Conservation (phyloP, 2,329 filamentous ascomycete genomes). For the Chlorencoelia australis region DNA sequence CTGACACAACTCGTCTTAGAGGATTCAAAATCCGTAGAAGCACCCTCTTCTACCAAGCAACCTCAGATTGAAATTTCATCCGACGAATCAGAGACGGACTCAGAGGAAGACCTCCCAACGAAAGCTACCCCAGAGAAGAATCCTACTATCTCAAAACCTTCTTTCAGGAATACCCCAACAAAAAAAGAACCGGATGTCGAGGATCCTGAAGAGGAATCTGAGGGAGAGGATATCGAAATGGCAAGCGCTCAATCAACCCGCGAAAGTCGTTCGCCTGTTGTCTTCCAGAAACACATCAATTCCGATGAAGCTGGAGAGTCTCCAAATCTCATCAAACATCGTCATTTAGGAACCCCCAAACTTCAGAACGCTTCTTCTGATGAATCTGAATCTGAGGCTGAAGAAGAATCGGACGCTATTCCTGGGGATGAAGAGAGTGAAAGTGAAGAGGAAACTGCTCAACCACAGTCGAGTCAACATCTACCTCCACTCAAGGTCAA, state of each 20-base stretch:
- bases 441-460: constrained; percentile 7
- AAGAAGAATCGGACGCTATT: constrained; percentile 6
- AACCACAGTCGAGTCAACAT: constrained; percentile 3
- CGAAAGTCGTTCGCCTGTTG: constrained; percentile 24
- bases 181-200: no score
- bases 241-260: constrained; percentile 18
- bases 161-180: no score
- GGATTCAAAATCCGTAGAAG: no score
- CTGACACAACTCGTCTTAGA: no score
- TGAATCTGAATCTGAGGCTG: neutral
- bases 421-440: constrained; percentile 7
- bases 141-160: no score
- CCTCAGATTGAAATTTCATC: no score
- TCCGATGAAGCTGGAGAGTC: no score
- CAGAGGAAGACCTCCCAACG: no score
- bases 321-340: no score
- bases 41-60: no score
- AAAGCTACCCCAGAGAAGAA: no score
- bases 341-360: neutral
- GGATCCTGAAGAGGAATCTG: neutral
- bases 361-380: neutral
- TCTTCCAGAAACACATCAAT: constrained; percentile 15
- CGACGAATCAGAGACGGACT: no score
- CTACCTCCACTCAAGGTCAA: constrained; percentile 4
- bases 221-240: constrained; percentile 9